Base-by-base conservation (phyloP, 164 flowering plant genomes). In the Warburgia ugandensis region DNA sequence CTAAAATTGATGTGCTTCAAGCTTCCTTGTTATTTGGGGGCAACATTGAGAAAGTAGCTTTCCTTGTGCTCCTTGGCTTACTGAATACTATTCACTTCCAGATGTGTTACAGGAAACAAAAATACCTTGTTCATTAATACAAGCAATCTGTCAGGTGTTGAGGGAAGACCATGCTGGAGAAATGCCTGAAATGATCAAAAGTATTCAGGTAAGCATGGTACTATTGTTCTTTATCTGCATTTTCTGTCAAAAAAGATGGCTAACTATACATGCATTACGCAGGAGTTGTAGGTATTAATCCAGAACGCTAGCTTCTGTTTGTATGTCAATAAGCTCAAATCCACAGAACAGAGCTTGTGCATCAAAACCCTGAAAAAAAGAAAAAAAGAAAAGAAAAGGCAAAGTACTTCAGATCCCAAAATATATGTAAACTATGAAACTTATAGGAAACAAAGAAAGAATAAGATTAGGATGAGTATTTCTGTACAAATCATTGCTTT, bases 281-380 rank as follows among this genome's bases (percentile, higher is more conserved):
- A 75, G 71, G 84, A 83, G 65, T 88, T 88, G 64, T 88, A 83
- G 50, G 79, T 71, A 56, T n/a, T n/a, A n/a, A n/a, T n/a, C n/a
- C n/a, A n/a, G n/a, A n/a, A n/a, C n/a, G n/a, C n/a, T n/a, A n/a
- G 62, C 81, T 88, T 88, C 73, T 86, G 87, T 69, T 86, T 83
- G 78, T 83, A 76, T 43, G 81, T 78, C 73, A 81, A 60, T 64
- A 56, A 65, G 41, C 73, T 75, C 56, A 86, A 63, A 59, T 89
- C 84, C 60, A 81, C 78, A 28, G 55, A 66, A 25, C 75, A 57
- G 7, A 89, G 70, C 52, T 77, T 67, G 28, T 75, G 62, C 74
- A 81, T 65, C 69, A 89, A 70, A 56, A 61, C 55, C 81, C 95
- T 86, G 77, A 10, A 48, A 7, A 28, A 11, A 7, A n/a, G n/a